Percentiles rank a stretch among this genome's conserved stretches.
These are phyloP conservation scores for Coemansia pectinata DNA, from an alignment of 192 early-diverging fungal species.

Conservation along the genomic window DNA sequence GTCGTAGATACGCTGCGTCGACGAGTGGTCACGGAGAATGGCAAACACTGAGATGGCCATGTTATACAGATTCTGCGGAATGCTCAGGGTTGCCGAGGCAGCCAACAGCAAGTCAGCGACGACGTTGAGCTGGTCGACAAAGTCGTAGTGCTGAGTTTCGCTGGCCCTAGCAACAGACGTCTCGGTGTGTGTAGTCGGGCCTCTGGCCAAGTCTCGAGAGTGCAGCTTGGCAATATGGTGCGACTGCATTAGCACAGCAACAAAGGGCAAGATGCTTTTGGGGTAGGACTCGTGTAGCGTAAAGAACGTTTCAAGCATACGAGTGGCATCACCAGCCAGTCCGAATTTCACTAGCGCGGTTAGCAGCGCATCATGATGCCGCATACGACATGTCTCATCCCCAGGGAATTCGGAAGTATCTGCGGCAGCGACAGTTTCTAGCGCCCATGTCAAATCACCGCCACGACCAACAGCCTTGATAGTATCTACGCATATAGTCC, in stretches of 20 bases:
- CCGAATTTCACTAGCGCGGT: constrained; percentile 3
- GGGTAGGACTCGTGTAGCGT: constrained; percentile 1
- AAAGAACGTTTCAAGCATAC: constrained; percentile 23
- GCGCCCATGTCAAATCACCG: background rate
- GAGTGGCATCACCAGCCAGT: background rate
- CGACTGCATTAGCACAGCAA: constrained; percentile 8
- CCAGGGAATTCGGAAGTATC: background rate
- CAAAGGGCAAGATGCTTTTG: constrained; percentile 13
- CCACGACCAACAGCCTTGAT: constrained; percentile 25
- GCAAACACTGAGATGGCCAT: constrained; percentile 37
- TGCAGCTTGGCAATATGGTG: constrained; percentile 13
- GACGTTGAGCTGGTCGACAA: constrained; percentile 3
- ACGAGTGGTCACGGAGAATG: constrained; percentile 18
- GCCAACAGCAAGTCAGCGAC: constrained; percentile 9
- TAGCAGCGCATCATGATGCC: constrained; percentile 6
- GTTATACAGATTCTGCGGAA: constrained; percentile 39
- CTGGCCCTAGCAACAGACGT: background rate
- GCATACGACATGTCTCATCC: background rate
- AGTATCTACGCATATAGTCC: constrained; percentile 18
- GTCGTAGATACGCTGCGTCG: constrained; percentile 31
- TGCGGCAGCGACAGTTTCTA: background rate
- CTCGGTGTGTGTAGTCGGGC: background rate
- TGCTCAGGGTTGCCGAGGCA: background rate
- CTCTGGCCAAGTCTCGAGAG: background rate
- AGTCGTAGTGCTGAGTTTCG: background rate